These are phyloP conservation scores for Selenicereus undatus DNA, from an alignment of 148 eudicot species.

Conservation along the genomic window DNA sequence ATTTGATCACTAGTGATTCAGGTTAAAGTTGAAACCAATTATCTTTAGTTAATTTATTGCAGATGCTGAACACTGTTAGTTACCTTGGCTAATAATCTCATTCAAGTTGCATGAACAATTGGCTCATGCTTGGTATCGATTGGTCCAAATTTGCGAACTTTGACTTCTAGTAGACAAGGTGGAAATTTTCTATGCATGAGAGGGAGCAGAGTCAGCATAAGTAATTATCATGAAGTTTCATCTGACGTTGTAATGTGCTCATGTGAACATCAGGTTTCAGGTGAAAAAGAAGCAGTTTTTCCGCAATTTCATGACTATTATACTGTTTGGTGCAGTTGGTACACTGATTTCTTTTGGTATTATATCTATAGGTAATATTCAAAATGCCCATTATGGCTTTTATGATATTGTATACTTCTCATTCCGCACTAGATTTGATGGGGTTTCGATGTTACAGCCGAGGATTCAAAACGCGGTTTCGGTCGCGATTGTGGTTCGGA, in stretches of 20 bases:
- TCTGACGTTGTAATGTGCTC: neutral
- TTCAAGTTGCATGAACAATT: neutral
- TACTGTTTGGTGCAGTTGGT: conserved; percentile 69
- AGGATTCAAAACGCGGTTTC: no score
- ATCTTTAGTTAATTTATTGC: neutral
- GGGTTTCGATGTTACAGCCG: neutral
- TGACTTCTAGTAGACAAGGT: neutral
- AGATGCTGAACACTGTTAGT: neutral
- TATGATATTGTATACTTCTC: neutral
- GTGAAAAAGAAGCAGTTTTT: conserved; percentile 83
- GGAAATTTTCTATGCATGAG: neutral
- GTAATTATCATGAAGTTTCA: neutral
- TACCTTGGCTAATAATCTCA: neutral
- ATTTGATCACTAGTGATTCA: neutral
- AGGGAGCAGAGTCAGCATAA: neutral
- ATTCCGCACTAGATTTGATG: neutral
- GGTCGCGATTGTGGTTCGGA: no score
- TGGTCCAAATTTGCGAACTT: neutral
- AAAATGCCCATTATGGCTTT: neutral
- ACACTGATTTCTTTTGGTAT: conserved; percentile 64
- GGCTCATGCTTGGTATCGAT: neutral
- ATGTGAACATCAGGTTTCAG: conserved; percentile 56
- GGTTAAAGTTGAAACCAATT: neutral
- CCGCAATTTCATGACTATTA: conserved; percentile 72
- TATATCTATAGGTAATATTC: conserved; percentile 58